A percentile compares a stretch with the other conserved stretches of the same genome.
These are phyloP conservation scores for Candida sonorensis DNA, from an alignment of 805 yeast genomes.

Conservation along the genomic window DNA sequence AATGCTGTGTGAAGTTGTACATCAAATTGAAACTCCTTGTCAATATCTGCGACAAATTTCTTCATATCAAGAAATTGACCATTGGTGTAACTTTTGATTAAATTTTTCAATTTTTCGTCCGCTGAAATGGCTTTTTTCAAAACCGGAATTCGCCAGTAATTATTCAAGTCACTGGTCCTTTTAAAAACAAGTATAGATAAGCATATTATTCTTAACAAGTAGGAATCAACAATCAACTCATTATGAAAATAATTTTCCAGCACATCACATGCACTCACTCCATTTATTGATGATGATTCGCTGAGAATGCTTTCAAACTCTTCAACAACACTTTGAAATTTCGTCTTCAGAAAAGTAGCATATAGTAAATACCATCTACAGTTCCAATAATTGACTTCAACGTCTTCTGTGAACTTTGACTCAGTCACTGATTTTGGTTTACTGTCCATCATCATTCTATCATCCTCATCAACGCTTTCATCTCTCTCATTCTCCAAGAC, in stretches of 20 bases:
- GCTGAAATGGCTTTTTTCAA: slow-evolving; percentile 15
- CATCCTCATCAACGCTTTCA: slow-evolving; percentile 14
- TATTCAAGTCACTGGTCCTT: slow-evolving; percentile 4
- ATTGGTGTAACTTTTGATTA: slow-evolving; percentile 16
- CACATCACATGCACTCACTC: slow-evolving; percentile 13
- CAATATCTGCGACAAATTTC: slow-evolving; percentile 5
- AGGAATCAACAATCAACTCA: slow-evolving; percentile 10
- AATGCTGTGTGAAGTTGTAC: slow-evolving; percentile 19
- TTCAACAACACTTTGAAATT: slow-evolving; percentile 18
- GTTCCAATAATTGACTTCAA: slow-evolving; percentile 22
- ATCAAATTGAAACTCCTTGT: slow-evolving; percentile 12
- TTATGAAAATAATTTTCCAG: slow-evolving; percentile 10
- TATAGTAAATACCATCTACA: slow-evolving; percentile 24
- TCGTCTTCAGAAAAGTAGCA: slow-evolving; percentile 17
- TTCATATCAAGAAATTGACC: slow-evolving; percentile 23
- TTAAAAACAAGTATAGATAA: slow-evolving; percentile 16
- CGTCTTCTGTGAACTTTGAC: slow-evolving; percentile 9
- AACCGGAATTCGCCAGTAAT: slow-evolving; percentile 8
- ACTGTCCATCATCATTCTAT: slow-evolving; percentile 10
- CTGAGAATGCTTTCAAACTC: slow-evolving; percentile 12
- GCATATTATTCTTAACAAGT: slow-evolving; percentile 15
- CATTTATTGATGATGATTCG: slow-evolving; percentile 8
- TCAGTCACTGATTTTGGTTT: slow-evolving; percentile 1
- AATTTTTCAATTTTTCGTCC: slow-evolving; percentile 15
- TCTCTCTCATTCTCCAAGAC: slow-evolving; percentile 15